phyloP scores from a whole-genome alignment of 2,329 filamentous ascomycete species.

The Akanthomyces dipterigenus region DNA sequence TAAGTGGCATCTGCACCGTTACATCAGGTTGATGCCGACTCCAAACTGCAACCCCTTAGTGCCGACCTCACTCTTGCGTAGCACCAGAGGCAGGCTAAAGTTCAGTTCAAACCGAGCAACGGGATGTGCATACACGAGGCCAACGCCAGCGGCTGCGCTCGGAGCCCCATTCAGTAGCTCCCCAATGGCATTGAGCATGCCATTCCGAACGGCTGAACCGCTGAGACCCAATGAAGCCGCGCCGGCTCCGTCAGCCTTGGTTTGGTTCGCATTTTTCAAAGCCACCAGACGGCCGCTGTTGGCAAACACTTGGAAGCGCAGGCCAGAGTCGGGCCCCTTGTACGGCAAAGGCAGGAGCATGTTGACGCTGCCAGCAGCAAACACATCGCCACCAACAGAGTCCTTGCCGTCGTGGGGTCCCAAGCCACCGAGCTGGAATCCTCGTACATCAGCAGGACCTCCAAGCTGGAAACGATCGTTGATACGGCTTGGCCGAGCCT shows the following conservation, averaged over 20 bases:
- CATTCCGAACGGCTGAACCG: slow-evolving; percentile 40
- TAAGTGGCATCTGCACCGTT: slow-evolving; percentile 23
- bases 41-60: slow-evolving; percentile 91
- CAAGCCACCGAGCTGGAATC: slow-evolving; percentile 83
- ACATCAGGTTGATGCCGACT: slow-evolving; percentile 95
- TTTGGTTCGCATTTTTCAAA: slow-evolving; percentile 48
- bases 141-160: slow-evolving; percentile 79
- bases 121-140: slow-evolving; percentile 90
- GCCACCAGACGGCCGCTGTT: slow-evolving; percentile 84
- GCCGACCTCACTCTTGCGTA: slow-evolving; percentile 76
- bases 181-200: slow-evolving; percentile 55
- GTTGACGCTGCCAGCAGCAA: slow-evolving; percentile 81
- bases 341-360: slow-evolving; percentile 79
- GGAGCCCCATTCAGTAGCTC: slow-evolving; percentile 71
- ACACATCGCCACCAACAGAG: slow-evolving; percentile 85
- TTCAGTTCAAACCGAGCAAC: slow-evolving; percentile 93
- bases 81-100: slow-evolving; percentile 79
- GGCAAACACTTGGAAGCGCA: slow-evolving; percentile 83
- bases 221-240: slow-evolving; percentile 25
- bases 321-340: slow-evolving; percentile 72
- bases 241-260: slow-evolving; percentile 35
- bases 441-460: slow-evolving; percentile 88
- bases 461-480: slow-evolving; percentile 95
- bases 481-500: slow-evolving; percentile 64
- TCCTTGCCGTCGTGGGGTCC: slow-evolving; percentile 83